Evolutionary conservation across 2,329 filamentous ascomycete species (phyloP).

Genomic region (Ophiostoma sp.): DNA sequence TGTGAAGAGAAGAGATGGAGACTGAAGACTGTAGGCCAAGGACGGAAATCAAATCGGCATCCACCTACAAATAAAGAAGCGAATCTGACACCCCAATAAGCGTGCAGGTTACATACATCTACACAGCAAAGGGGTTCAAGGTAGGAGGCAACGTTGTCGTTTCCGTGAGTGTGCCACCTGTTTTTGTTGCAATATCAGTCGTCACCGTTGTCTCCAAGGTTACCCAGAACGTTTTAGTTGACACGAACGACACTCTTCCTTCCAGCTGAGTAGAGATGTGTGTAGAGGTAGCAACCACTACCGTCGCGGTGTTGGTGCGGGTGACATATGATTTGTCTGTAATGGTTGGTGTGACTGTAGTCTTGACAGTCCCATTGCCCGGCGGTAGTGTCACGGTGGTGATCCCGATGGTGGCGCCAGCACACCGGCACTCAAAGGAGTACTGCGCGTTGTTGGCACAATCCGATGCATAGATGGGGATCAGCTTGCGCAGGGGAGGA

Average conservation of each 20-base stretch:
- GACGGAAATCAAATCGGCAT: too few relatives aligned
- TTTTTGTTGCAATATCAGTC: constrained; percentile 2
- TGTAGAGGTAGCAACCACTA: neutral
- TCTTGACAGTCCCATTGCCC: neutral
- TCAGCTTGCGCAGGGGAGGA: neutral
- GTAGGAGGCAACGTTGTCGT: neutral
- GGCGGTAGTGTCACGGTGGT: constrained; percentile 7
- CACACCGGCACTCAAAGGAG: constrained; percentile 13
- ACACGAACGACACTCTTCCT: constrained; percentile 14
- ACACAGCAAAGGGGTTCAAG: neutral
- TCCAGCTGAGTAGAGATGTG: constrained; percentile 10
- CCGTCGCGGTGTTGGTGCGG: neutral
- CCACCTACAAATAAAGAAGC: too few relatives aligned
- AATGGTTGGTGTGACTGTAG: constrained; percentile 10
- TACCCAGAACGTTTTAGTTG: constrained; percentile 9
- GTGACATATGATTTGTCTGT: neutral
- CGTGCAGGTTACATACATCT: neutral
- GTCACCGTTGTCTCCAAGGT: neutral
- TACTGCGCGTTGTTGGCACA: constrained; percentile 5
- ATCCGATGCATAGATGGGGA: constrained; percentile 17
- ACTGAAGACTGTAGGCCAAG: too few relatives aligned
- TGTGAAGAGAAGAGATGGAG: too few relatives aligned
- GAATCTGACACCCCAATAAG: too few relatives aligned
- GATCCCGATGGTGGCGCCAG: constrained; percentile 9
- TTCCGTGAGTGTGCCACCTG: constrained; percentile 14